Conservation (phyloP, 306 rosid species). For the Gynostemma pentaphyllum region DNA sequence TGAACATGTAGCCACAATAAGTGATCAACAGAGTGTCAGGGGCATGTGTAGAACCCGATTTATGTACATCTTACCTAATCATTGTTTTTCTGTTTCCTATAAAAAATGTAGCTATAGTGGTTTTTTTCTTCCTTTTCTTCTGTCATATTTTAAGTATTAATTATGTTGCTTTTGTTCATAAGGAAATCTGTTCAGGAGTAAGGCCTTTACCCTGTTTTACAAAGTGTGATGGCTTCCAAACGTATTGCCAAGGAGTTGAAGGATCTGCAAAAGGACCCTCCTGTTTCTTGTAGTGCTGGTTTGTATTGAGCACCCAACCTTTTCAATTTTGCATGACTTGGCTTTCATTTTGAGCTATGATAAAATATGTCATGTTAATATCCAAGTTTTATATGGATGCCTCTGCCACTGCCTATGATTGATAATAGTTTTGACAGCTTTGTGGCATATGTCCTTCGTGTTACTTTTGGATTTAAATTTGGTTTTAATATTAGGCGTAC, state of each 20-base stretch:
- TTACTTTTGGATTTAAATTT: background rate
- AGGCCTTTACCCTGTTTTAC: background rate
- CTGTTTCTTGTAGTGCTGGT: conserved; percentile 62
- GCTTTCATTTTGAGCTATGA: background rate
- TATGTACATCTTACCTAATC: background rate
- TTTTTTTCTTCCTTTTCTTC: background rate
- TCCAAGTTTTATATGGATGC: background rate
- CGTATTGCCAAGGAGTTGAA: conserved; percentile 52
- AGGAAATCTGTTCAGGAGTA: background rate
- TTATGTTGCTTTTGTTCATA: background rate
- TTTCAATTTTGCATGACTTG: background rate
- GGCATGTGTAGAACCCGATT: background rate
- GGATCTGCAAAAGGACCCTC: conserved; percentile 60
- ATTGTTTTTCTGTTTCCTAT: background rate
- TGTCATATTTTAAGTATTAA: background rate
- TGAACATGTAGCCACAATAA: background rate
- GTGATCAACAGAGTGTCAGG: background rate
- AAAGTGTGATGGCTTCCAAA: conserved; percentile 36
- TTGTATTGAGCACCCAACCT: background rate
- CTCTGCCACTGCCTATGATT: background rate
- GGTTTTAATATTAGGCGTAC: background rate
- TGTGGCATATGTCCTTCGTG: background rate
- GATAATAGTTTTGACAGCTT: background rate
- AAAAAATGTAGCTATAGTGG: background rate
- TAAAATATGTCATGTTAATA: background rate